Evolutionary conservation across 1,284 basidiomycete species (phyloP), one percentile per base, ranked within the genome.

Genomic region (Cutaneotrichosporon spelunceum): DNA sequence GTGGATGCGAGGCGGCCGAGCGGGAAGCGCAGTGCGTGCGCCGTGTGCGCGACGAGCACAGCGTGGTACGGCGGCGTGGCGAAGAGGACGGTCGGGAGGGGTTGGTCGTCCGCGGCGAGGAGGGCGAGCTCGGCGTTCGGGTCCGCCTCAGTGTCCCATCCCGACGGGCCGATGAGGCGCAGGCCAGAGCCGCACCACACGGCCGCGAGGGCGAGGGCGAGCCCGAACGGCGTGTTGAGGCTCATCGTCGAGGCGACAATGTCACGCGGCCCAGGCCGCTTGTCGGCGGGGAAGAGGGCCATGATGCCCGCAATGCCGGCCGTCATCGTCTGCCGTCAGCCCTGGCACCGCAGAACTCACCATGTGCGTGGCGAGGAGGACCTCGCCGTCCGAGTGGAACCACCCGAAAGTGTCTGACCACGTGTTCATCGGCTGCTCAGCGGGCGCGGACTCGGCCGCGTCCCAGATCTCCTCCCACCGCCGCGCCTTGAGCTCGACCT

Each of bases 211-310:
- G 75, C 75, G 7, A 80, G 62, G 1, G 72, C 69, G 69, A 80
- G 72, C 0, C 78, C 78, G 29, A 79, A 68, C 1, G 78, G 78
- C 23, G 73, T 71, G 53, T 71, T 66, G 9, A 80, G 62, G n/a
- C 66, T 64, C 11, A 78, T 57, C 19, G 67, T 66, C 16, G 26
- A 50, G 4, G 69, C 76, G 4, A 79, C 69, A 11, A 70, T 65
- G 63, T 80, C 78, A 19, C 55, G 59, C 1, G 68, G 55, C 1
- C 72, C 68, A 0, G 77, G 78, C 19, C 78, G 70, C 61, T 79
- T 79, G 67, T 79, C 74, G 0, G 77, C 75, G 19, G 79, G 77
- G 70, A 79, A 79, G 24, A 73, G 49, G 9, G 78, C 75, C 2
- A 79, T 68, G 16, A 76, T 23, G n/a, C 71, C 73, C 2, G 78